Percentiles rank a stretch among this genome's conserved stretches.
phyloP scores from a whole-genome alignment of 2,329 filamentous ascomycete genomes.

The Cyphellophora attinorum region DNA sequence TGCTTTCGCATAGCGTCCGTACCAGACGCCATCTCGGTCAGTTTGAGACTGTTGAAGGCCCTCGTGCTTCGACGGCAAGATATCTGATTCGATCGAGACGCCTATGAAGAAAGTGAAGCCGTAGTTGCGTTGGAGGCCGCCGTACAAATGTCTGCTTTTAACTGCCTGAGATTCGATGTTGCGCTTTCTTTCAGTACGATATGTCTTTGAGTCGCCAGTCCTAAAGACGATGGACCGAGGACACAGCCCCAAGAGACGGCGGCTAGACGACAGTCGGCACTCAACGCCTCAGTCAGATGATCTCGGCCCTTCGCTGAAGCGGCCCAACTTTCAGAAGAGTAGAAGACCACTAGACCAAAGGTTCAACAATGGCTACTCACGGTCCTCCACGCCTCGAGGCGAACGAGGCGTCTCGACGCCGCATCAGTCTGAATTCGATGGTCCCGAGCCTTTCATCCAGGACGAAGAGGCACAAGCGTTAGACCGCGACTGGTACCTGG shows the following conservation, averaged over 20 bases:
- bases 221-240: conserved; percentile 30
- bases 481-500: conserved; percentile 87
- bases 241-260: conserved; percentile 55
- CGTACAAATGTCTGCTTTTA: no score
- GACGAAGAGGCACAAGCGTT: conserved; percentile 65
- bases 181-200: no score
- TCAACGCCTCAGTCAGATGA: conserved; percentile 26
- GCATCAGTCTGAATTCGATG: conserved; percentile 51
- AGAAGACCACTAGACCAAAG: conserved; percentile 19
- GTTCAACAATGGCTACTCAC: conserved; percentile 14
- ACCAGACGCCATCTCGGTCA: conserved; percentile 5
- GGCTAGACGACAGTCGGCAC: conserved; percentile 55
- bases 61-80: no score
- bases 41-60: no score
- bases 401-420: conserved; percentile 23
- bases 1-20: conserved; percentile 28
- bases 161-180: no score
- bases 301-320: conserved; percentile 30
- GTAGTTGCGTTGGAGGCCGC: no score
- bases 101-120: no score
- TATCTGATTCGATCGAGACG: no score
- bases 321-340: conserved; percentile 8
- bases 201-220: no score
- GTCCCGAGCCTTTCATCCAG: conserved; percentile 50
- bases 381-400: conserved; percentile 25